These are phyloP conservation scores for Tricholoma terreum DNA, from an alignment of 768 basidiomycete genomes.

Conservation along the genomic window DNA sequence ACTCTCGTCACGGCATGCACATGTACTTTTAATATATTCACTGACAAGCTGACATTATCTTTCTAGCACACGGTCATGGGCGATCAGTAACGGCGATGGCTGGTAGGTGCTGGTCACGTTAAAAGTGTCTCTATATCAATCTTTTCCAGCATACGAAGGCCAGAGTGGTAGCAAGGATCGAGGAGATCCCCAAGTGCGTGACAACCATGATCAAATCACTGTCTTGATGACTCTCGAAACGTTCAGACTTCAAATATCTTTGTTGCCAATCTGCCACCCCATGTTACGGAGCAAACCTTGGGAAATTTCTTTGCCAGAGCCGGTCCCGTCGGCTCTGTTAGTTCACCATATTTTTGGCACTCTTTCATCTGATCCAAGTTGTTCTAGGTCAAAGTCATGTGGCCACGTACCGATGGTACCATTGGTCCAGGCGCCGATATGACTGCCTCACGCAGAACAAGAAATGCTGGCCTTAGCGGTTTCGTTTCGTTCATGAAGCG, in stretches of 20 bases:
- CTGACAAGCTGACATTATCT: not conserved
- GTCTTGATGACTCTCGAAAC: slow-evolving; percentile 2
- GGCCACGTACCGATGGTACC: slow-evolving; percentile 83
- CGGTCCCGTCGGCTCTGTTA: slow-evolving; percentile 90
- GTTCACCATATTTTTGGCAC: slow-evolving; percentile 19
- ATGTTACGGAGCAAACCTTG: slow-evolving; percentile 80
- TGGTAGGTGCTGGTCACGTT: slow-evolving; percentile 41
- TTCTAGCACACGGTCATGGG: slow-evolving; percentile 51
- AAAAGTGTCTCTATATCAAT: not conserved
- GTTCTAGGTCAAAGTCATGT: slow-evolving; percentile 91
- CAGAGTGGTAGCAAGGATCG: slow-evolving; percentile 88
- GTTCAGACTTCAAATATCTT: slow-evolving; percentile 90
- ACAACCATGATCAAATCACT: slow-evolving; percentile 13
- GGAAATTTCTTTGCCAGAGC: slow-evolving; percentile 89
- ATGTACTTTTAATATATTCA: not conserved
- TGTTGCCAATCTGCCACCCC: slow-evolving; percentile 87
- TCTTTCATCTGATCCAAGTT: not conserved
- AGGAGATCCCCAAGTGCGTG: slow-evolving; percentile 75
- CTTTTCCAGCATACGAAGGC: slow-evolving; percentile 70
- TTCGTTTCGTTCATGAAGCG: slow-evolving; percentile 98
- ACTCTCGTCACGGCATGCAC: slow-evolving; percentile 57
- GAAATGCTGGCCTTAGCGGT: slow-evolving; percentile 81
- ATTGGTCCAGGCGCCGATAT: slow-evolving; percentile 72
- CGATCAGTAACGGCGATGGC: slow-evolving; percentile 91
- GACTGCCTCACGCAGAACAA: slow-evolving; percentile 64